phyloP scores from a whole-genome alignment of 2,329 filamentous ascomycete genomes.

The Claviceps africana region DNA sequence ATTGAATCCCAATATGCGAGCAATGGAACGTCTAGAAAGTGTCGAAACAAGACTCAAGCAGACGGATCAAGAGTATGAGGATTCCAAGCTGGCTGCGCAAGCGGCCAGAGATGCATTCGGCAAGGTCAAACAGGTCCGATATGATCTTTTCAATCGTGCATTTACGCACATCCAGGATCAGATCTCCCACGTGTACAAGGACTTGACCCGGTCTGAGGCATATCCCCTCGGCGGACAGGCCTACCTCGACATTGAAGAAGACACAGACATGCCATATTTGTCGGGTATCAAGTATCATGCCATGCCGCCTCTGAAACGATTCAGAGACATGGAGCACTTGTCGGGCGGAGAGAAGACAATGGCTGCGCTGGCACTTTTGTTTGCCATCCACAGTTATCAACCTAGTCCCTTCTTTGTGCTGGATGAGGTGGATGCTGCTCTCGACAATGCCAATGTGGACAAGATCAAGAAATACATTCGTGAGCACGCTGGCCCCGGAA shows the following conservation, averaged over 20 bases:
- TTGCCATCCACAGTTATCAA: conserved; percentile 93
- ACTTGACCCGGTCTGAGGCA: conserved; percentile 78
- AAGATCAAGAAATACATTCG: conserved; percentile 94
- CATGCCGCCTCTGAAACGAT: conserved; percentile 95
- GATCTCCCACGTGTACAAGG: conserved; percentile 86
- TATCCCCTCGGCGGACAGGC: conserved; percentile 83
- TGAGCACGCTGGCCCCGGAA: conserved; percentile 85
- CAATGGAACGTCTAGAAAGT: conserved; percentile 76
- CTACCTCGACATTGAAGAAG: conserved; percentile 84
- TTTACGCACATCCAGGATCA: conserved; percentile 92
- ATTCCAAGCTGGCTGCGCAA: conserved; percentile 61
- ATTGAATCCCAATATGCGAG: conserved; percentile 92
- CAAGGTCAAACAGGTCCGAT: conserved; percentile 65
- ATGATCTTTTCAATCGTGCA: conserved; percentile 87
- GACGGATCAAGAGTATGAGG: conserved; percentile 81
- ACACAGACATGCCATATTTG: conserved; percentile 91
- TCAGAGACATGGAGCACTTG: conserved; percentile 97
- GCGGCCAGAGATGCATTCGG: conserved; percentile 73
- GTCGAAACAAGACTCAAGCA: conserved; percentile 71
- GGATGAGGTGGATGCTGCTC: conserved; percentile 91
- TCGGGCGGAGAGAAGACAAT: conserved; percentile 98
- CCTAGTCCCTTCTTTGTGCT: conserved; percentile 95
- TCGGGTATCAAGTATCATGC: conserved; percentile 96
- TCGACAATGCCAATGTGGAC: conserved; percentile 95
- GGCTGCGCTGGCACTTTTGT: conserved; percentile 88